Percentiles rank a stretch among this genome's conserved stretches.
Conservation (phyloP, 306 rosid genomes). For the Vigna unguiculata region DNA sequence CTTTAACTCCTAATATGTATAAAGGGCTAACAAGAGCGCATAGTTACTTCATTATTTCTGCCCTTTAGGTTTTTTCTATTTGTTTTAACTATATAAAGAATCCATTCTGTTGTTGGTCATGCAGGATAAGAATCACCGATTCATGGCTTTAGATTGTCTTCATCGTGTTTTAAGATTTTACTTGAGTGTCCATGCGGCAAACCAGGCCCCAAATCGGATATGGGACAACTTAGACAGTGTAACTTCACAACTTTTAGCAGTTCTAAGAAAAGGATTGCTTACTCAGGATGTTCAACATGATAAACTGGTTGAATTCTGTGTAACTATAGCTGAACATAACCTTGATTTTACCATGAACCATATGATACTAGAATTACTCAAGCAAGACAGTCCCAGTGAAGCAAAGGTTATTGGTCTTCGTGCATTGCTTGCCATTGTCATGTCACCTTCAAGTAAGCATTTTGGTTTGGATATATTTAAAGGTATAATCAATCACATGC, state of each 20-base stretch:
- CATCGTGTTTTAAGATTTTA: conserved; percentile 97
- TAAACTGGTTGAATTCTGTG: conserved; percentile 98
- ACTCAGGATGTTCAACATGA: conserved; percentile 98
- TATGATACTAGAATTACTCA: conserved; percentile 93
- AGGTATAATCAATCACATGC: conserved; percentile 59
- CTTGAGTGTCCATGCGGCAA: conserved; percentile 89
- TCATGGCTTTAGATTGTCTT: conserved; percentile 99
- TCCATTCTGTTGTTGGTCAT: conserved; percentile 54
- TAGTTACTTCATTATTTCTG: conserved; percentile 40
- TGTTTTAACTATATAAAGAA: conserved; percentile 40
- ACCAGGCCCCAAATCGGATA: conserved; percentile 84
- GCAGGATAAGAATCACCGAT: conserved; percentile 98
- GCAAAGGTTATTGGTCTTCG: conserved; percentile 99
- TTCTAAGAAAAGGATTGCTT: conserved; percentile 94
- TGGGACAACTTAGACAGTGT: conserved; percentile 99
- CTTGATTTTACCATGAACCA: conserved; percentile 99
- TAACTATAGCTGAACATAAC: conserved; percentile 96
- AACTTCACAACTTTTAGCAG: conserved; percentile 88
- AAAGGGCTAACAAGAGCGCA: conserved; percentile 18
- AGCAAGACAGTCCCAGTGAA: conserved; percentile 94
- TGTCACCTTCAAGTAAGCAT: conserved; percentile 85
- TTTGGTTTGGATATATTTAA: conserved; percentile 87
- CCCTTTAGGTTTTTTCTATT: conserved; percentile 33
- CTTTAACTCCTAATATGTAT: conserved; percentile 21
- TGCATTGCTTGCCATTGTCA: conserved; percentile 93